Percentiles rank a stretch among this genome's conserved stretches.
phyloP scores from a whole-genome alignment of 2,329 filamentous ascomycete species.

The Colletotrichum sp. region DNA sequence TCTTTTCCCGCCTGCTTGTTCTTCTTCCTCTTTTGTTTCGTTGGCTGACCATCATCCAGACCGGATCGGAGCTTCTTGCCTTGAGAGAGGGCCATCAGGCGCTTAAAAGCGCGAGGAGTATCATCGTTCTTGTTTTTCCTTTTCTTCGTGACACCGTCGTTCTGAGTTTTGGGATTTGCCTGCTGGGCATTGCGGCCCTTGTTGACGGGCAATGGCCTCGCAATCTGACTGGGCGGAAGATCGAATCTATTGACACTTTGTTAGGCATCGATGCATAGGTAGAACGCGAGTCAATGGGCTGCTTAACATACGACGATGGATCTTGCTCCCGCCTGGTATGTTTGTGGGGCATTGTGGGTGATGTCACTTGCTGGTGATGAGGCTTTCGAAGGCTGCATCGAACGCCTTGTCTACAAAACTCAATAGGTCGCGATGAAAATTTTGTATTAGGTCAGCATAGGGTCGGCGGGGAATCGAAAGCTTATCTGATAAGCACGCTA shows the following conservation, averaged over 20 bases:
- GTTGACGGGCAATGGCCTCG: slow-evolving; percentile 54
- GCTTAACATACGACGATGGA: slow-evolving; percentile 52
- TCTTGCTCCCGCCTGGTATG: slow-evolving; percentile 72
- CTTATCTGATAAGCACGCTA: background rate
- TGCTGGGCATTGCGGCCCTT: slow-evolving; percentile 16
- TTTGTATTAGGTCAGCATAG: slow-evolving; percentile 11
- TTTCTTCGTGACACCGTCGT: slow-evolving; percentile 42
- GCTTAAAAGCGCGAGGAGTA: slow-evolving; percentile 85
- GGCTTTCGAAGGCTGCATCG: background rate
- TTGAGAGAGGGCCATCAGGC: slow-evolving; percentile 77
- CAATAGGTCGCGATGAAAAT: background rate
- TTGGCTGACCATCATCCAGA: slow-evolving; percentile 70
- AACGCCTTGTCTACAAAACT: background rate
- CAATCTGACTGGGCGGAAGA: slow-evolving; percentile 53
- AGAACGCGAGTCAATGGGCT: background rate
- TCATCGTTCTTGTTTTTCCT: slow-evolving; percentile 67
- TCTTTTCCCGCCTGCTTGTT: slow-evolving; percentile 29
- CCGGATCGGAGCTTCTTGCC: slow-evolving; percentile 67
- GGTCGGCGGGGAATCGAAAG: background rate
- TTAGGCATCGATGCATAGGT: background rate
- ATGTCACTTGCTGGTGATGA: background rate
- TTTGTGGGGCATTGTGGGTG: slow-evolving; percentile 78
- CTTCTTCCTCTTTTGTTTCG: slow-evolving; percentile 27
- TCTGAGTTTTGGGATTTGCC: slow-evolving; percentile 28
- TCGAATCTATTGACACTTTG: slow-evolving; percentile 46